Conservation (phyloP, 352 stramenopile species). For the Phytopythium cucurbitacearum region DNA sequence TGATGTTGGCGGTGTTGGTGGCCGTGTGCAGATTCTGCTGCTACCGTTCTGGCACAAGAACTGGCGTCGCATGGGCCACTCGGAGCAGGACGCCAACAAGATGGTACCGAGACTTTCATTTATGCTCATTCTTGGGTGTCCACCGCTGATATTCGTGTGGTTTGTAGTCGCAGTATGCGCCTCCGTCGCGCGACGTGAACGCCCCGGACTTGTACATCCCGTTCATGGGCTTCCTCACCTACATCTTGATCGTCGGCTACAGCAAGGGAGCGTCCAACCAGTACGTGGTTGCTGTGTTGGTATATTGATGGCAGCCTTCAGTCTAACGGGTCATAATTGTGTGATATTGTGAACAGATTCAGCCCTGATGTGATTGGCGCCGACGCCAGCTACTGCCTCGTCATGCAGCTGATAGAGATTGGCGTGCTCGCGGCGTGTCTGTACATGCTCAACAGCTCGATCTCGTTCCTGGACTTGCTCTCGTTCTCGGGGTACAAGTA, state of each 20-base stretch:
- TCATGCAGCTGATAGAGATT: constrained; percentile 92
- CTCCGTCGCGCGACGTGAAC: constrained; percentile 95
- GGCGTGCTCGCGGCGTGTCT: constrained; percentile 91
- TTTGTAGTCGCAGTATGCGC: constrained; percentile 54
- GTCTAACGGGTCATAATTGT: neutral
- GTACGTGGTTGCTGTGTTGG: constrained; percentile 30
- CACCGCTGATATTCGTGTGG: neutral
- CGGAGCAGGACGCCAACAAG: constrained; percentile 63
- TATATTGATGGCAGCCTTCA: neutral
- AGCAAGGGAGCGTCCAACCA: constrained; percentile 92
- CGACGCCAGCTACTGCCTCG: constrained; percentile 89
- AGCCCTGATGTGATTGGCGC: constrained; percentile 95
- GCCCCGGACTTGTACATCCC: constrained; percentile 98
- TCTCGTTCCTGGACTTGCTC: constrained; percentile 95
- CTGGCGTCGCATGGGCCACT: constrained; percentile 71
- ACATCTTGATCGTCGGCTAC: constrained; percentile 97
- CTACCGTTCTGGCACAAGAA: constrained; percentile 87
- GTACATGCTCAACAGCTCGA: constrained; percentile 92
- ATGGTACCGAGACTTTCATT: constrained; percentile 17
- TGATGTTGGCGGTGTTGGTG: neutral
- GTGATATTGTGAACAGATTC: constrained; percentile 76
- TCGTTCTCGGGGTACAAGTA: constrained; percentile 99
- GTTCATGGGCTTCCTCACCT: constrained; percentile 98
- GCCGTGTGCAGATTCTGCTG: constrained; percentile 54
- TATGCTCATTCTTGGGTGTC: neutral